Base-by-base conservation (phyloP, 2,329 filamentous ascomycete genomes). In the Karstenula rhodostoma region DNA sequence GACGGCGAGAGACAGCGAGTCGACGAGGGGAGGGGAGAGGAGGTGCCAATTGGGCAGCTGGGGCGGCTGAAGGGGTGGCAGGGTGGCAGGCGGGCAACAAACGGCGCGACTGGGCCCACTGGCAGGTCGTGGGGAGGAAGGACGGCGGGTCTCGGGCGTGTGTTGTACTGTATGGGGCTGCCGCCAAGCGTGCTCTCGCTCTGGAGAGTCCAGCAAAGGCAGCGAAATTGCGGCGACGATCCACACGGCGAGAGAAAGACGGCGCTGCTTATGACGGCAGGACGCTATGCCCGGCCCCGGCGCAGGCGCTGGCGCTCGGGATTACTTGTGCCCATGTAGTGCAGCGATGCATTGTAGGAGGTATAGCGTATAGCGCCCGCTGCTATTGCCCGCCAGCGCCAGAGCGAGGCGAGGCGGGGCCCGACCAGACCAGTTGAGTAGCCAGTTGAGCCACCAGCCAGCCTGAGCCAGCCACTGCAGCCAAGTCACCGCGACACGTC, bases 1-100 rank as follows among this genome's bases (percentile, higher is more conserved):
- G 54, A 56, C 46, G 46, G 55, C 44, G n/a, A n/a, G n/a, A n/a
- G n/a, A n/a, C n/a, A n/a, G n/a, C n/a, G n/a, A n/a, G n/a, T n/a
- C n/a, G n/a, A n/a, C n/a, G n/a, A n/a, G n/a, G n/a, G n/a, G n/a
- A n/a, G 58, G 43, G 37, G 52, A 44, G 57, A 49, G 54, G 37
- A 40, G 37, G 17, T 43, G 46, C 50, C 61, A 52, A 58, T 56
- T 57, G 59, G 66, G 63, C 64, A 60, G 65, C 68, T 70, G 66
- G 60, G 56, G 62, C 64, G 62, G 73, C 62, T 69, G 68, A 69
- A 70, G 70, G 71, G 67, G 70, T 56, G 62, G 56, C 64, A 65
- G 65, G 66, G 25, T 55, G 49, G 32, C 51, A 42, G 23, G 22
- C 27, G 52, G n/a, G 42, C 42, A 43, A 27, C 23, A 32, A 33